phyloP scores from a whole-genome alignment of 2,329 filamentous ascomycete genomes.

The Purpureocillium takamizusanense region DNA sequence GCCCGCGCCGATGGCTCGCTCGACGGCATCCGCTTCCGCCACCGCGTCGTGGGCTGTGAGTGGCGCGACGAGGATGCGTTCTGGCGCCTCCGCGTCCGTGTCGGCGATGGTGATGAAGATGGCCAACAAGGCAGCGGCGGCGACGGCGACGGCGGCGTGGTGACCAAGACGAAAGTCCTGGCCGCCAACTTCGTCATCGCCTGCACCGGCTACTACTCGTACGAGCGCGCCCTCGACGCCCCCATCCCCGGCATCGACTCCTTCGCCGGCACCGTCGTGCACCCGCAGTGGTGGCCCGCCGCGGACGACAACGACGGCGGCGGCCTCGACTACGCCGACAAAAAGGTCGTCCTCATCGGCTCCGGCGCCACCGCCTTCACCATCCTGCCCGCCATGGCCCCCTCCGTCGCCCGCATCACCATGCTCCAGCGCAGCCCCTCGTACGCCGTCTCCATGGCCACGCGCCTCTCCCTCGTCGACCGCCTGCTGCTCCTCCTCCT shows the following conservation, averaged over 20 bases:
- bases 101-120: too few species aligned
- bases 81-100: conserved; percentile 45
- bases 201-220: conserved; percentile 63
- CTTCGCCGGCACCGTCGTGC: conserved; percentile 56
- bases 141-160: conserved; percentile 19
- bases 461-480: conserved; percentile 26
- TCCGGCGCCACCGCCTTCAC: conserved; percentile 75
- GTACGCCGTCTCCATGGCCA: conserved; percentile 52
- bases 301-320: too few species aligned
- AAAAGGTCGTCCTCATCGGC: conserved; percentile 65
- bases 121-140: too few species aligned
- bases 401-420: conserved; percentile 58
- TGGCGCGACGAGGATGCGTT: conserved; percentile 47
- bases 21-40: conserved; percentile 41
- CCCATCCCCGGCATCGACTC: conserved; percentile 57
- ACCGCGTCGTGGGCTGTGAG: conserved; percentile 36
- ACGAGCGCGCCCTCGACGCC: conserved; percentile 50
- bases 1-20: conserved; percentile 42
- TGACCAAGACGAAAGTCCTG: conserved; percentile 13
- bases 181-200: conserved; percentile 49
- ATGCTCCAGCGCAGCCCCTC: conserved; percentile 75
- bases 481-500: conserved; percentile 30
- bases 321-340: conserved; percentile 50
- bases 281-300: conserved; percentile 73
- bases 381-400: conserved; percentile 59